Conservation (phyloP, 768 basidiomycete species). For the Mycena leptocephala region DNA sequence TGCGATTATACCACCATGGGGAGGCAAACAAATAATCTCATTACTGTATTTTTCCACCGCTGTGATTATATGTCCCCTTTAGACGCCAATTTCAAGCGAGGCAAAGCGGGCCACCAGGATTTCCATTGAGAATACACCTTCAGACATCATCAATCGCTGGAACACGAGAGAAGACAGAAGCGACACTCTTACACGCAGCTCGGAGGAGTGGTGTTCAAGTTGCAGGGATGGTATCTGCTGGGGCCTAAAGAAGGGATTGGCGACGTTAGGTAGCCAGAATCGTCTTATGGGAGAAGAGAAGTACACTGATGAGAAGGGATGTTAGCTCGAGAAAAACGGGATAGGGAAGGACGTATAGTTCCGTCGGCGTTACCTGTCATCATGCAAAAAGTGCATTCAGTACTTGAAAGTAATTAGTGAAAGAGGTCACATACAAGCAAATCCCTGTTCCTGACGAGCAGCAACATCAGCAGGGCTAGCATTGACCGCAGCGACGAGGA, state of each 20-base stretch:
- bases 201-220: constrained; percentile 12
- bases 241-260: constrained; percentile 1
- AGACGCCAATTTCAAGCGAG: constrained; percentile 5
- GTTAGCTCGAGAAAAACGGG: constrained; percentile 1
- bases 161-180: background rate
- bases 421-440: constrained; percentile 4
- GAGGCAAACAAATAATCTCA: background rate
- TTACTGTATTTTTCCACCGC: background rate
- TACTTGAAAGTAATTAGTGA: constrained; percentile 1
- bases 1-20: background rate
- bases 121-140: constrained; percentile 14
- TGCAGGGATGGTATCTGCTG: background rate
- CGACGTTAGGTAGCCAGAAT: background rate
- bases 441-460: constrained; percentile 10
- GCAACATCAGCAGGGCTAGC: constrained; percentile 7
- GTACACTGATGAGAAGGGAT: constrained; percentile 12
- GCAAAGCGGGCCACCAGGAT: constrained; percentile 11
- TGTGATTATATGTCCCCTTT: background rate
- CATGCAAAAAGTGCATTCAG: background rate
- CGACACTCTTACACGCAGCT: constrained; percentile 15
- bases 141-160: background rate
- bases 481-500: constrained; percentile 7
- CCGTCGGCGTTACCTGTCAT: constrained; percentile 5
- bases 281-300: constrained; percentile 1
- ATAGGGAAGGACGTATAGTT: constrained; percentile 16